phyloP scores from a whole-genome alignment of 164 flowering plant species.

The Vitis labrusca region DNA sequence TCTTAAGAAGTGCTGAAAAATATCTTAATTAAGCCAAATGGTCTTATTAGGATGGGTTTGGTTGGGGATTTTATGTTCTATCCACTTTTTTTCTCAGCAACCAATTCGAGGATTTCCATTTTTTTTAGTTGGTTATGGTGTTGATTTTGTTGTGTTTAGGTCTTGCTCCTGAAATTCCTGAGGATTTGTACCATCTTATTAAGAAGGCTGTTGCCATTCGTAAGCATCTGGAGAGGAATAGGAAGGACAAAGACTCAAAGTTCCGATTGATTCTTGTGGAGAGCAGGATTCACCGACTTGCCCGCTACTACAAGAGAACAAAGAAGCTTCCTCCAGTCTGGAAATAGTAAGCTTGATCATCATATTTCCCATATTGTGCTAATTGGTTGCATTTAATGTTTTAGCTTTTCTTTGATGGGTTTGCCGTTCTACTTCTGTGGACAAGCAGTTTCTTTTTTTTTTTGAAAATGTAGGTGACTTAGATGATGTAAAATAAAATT shows the following conservation, averaged over 20 bases:
- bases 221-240: constrained; percentile 93
- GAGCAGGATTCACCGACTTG: constrained; percentile 95
- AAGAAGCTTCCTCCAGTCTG: constrained; percentile 94
- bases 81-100: background rate
- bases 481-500: too few species aligned
- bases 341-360: constrained; percentile 68
- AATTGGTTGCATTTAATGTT: too few species aligned
- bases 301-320: constrained; percentile 94
- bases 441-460: too few species aligned
- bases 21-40: too few species aligned
- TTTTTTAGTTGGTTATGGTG: background rate
- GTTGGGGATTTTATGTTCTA: background rate
- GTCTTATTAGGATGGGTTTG: too few species aligned
- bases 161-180: constrained; percentile 93
- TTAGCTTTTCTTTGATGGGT: too few species aligned
- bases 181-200: constrained; percentile 85
- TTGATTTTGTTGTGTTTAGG: constrained; percentile 33
- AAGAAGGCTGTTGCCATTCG: constrained; percentile 93
- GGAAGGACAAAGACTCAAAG: constrained; percentile 96
- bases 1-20: too few species aligned
- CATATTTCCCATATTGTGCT: background rate
- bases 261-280: constrained; percentile 88
- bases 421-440: too few species aligned
- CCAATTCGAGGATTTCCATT: background rate
- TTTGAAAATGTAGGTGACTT: too few species aligned